Evolutionary conservation across 257 asterid species (phyloP).

Genomic region (Ophiorrhiza pumila): DNA sequence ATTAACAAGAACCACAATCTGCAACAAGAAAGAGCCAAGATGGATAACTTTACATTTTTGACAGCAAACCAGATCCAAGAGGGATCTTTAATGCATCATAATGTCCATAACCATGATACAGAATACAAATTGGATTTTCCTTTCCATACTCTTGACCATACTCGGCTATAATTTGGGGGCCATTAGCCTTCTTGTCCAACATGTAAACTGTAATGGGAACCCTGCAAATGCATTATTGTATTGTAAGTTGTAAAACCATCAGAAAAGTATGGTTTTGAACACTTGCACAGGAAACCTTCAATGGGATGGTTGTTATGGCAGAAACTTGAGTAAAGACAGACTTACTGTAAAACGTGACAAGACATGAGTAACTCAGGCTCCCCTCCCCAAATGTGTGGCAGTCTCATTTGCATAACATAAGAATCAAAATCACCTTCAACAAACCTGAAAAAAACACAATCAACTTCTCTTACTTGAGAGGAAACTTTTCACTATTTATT

Average conservation of each 20-base stretch:
- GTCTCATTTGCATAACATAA: slow-evolving; percentile 55
- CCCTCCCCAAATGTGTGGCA: slow-evolving; percentile 78
- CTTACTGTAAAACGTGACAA: slow-evolving; percentile 62
- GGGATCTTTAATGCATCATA: slow-evolving; percentile 53
- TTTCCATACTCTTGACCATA: slow-evolving; percentile 67
- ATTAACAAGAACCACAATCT: no score
- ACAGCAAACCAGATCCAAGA: slow-evolving; percentile 25
- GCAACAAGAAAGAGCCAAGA: slow-evolving; percentile 1
- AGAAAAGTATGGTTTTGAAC: no score
- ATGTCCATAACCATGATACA: slow-evolving; percentile 71
- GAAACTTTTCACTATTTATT: no score
- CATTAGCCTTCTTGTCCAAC: slow-evolving; percentile 54
- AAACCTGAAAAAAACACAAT: slow-evolving; percentile 44
- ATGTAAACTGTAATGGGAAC: slow-evolving; percentile 58
- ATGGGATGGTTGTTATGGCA: neutral
- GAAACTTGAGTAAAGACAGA: slow-evolving; percentile 2
- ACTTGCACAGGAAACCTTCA: neutral
- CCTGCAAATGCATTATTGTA: slow-evolving; percentile 32
- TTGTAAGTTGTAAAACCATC: neutral
- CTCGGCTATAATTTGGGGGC: slow-evolving; percentile 56
- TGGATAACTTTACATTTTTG: slow-evolving; percentile 32
- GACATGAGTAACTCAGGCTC: slow-evolving; percentile 78
- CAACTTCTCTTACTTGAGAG: neutral
- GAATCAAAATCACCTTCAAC: slow-evolving; percentile 73
- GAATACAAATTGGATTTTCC: slow-evolving; percentile 57